These are phyloP conservation scores for Vicia sativa DNA, from an alignment of 306 rosid species.

Conservation along the genomic window DNA sequence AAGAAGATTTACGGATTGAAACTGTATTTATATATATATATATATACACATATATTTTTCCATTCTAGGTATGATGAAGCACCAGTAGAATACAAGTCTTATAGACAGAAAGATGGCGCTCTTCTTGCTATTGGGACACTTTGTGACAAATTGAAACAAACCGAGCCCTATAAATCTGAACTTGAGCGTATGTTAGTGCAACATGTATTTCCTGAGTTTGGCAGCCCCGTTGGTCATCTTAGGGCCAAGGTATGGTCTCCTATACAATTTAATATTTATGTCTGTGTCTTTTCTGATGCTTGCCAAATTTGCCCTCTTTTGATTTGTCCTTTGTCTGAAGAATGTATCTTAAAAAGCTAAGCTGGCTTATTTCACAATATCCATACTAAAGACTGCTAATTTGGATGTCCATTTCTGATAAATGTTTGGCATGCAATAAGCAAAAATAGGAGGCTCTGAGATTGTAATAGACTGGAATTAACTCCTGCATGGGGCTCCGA, in stretches of 20 bases:
- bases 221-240: slow-evolving; percentile 92
- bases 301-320: slow-evolving; percentile 4
- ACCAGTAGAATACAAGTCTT: slow-evolving; percentile 72
- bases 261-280: slow-evolving; percentile 18
- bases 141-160: slow-evolving; percentile 88
- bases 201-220: slow-evolving; percentile 95
- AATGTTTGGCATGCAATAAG: slow-evolving; percentile 9
- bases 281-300: slow-evolving; percentile 5
- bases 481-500: background rate
- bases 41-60: slow-evolving; percentile 17
- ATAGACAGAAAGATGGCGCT: slow-evolving; percentile 95
- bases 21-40: slow-evolving; percentile 13
- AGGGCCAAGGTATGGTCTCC: slow-evolving; percentile 81
- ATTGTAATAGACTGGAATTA: background rate
- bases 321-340: slow-evolving; percentile 3
- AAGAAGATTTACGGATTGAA: slow-evolving; percentile 20
- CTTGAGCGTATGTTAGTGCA: slow-evolving; percentile 97
- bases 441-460: background rate
- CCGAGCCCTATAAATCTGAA: slow-evolving; percentile 93
- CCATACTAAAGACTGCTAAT: slow-evolving; percentile 2
- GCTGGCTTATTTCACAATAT: slow-evolving; percentile 8
- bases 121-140: slow-evolving; percentile 98
- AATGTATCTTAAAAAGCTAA: background rate
- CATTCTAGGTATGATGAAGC: slow-evolving; percentile 80
- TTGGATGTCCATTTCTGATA: background rate